phyloP scores from a whole-genome alignment of 208 protist species.

The Vickermania spadyakhi region DNA sequence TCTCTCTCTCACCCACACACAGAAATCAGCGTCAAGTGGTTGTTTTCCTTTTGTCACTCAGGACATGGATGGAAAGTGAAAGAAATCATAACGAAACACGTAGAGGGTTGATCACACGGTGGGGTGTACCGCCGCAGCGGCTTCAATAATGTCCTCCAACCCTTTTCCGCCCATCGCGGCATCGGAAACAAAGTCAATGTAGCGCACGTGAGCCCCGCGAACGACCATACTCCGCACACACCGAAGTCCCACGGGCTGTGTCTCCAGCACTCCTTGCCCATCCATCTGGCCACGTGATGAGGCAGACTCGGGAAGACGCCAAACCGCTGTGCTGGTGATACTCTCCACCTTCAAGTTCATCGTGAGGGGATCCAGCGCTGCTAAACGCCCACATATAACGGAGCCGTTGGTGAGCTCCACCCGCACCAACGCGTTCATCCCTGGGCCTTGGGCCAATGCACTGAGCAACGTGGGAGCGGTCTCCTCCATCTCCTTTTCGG shows the following conservation, averaged over 20 bases:
- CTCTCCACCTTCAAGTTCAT: slow-evolving; percentile 75
- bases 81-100: too few species aligned
- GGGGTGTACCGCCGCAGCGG: neutral
- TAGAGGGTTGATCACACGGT: too few species aligned
- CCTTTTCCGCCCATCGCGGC: too few species aligned
- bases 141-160: slow-evolving; percentile 25
- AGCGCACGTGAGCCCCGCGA: slow-evolving; percentile 50
- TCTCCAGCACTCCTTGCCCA: slow-evolving; percentile 11
- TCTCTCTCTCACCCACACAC: too few species aligned
- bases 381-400: slow-evolving; percentile 43
- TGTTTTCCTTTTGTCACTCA: too few species aligned
- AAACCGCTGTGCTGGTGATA: slow-evolving; percentile 43
- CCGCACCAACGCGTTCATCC: slow-evolving; percentile 40
- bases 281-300: neutral
- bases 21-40: too few species aligned
- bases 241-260: slow-evolving; percentile 33
- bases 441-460: slow-evolving; percentile 32
- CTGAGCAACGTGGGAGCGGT: slow-evolving; percentile 30
- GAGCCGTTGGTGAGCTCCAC: slow-evolving; percentile 70
- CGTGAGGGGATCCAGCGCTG: slow-evolving; percentile 57
- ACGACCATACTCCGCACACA: slow-evolving; percentile 54
- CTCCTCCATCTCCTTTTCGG: too few species aligned
- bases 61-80: too few species aligned
- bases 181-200: slow-evolving; percentile 68
- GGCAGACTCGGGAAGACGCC: slow-evolving; percentile 5